phyloP scores from a whole-genome alignment of 2,329 filamentous ascomycete species.

The Trichophyton benhamiae region DNA sequence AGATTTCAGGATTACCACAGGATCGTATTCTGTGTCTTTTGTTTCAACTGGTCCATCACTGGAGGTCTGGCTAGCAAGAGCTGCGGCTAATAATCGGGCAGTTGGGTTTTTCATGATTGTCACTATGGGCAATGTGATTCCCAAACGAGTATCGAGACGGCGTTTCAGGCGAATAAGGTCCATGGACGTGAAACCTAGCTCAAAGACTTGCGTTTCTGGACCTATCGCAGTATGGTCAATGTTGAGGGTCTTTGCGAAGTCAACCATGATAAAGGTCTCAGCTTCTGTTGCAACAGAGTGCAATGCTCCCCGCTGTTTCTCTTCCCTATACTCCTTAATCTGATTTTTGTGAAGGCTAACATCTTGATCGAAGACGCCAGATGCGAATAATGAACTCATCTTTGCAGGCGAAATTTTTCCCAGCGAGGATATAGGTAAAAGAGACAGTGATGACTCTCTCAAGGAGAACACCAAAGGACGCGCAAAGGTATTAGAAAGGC shows the following conservation, averaged over 20 bases:
- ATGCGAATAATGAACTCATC: slow-evolving; percentile 20
- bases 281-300: neutral
- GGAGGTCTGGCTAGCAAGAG: slow-evolving; percentile 16
- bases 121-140: neutral
- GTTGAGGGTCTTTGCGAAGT: slow-evolving; percentile 2
- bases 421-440: slow-evolving; percentile 28
- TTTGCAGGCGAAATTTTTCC: slow-evolving; percentile 34
- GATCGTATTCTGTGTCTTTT: slow-evolving; percentile 22
- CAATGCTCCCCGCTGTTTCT: neutral
- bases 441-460: neutral
- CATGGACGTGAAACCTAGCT: slow-evolving; percentile 20
- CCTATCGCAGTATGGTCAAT: slow-evolving; percentile 11
- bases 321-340: neutral
- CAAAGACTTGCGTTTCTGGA: slow-evolving; percentile 17
- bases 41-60: neutral
- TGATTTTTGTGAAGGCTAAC: neutral
- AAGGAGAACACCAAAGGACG: slow-evolving; percentile 20
- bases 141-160: neutral
- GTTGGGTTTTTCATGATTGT: neutral
- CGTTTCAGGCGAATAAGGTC: slow-evolving; percentile 3
- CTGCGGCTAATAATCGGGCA: neutral
- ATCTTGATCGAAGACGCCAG: slow-evolving; percentile 18
- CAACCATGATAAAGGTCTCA: neutral
- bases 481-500: neutral
- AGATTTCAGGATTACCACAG: slow-evolving; percentile 21